A percentile compares a stretch with the other conserved stretches of the same genome.
Conservation (phyloP, 805 yeast genomes). For the Kregervanrija pseudodelftensis region DNA sequence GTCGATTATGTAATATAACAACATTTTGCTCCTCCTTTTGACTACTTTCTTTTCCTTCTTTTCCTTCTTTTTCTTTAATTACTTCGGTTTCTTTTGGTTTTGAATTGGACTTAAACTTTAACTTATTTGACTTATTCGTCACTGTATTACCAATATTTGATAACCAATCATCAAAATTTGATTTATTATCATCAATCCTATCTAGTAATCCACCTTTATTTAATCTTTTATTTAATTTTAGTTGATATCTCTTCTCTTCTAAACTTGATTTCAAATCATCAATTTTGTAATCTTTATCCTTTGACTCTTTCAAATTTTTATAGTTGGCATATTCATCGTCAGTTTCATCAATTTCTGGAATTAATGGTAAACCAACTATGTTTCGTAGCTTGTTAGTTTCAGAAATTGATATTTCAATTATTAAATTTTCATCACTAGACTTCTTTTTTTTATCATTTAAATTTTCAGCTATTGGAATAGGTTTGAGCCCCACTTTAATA, state of each 20-base stretch:
- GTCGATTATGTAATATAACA: slow-evolving; percentile 36
- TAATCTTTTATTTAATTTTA: slow-evolving; percentile 17
- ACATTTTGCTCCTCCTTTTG: slow-evolving; percentile 26
- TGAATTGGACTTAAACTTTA: neutral
- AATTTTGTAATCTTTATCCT: slow-evolving; percentile 26
- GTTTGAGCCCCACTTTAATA: slow-evolving; percentile 34
- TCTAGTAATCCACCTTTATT: slow-evolving; percentile 22
- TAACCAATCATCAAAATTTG: slow-evolving; percentile 30
- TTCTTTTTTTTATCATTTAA: slow-evolving; percentile 19
- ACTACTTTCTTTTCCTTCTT: slow-evolving; percentile 6
- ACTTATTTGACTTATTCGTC: slow-evolving; percentile 3
- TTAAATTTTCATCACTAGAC: slow-evolving; percentile 12
- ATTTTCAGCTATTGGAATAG: slow-evolving; percentile 32
- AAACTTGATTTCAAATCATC: slow-evolving; percentile 14
- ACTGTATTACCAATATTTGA: slow-evolving; percentile 20
- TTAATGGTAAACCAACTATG: slow-evolving; percentile 36
- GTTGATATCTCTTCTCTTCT: slow-evolving; percentile 10
- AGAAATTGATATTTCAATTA: slow-evolving; percentile 26
- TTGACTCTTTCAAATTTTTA: slow-evolving; percentile 26
- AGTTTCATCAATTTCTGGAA: slow-evolving; percentile 34
- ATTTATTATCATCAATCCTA: slow-evolving; percentile 21
- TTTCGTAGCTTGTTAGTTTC: slow-evolving; percentile 41
- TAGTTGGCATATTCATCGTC: slow-evolving; percentile 32
- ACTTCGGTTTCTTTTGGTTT: slow-evolving; percentile 1
- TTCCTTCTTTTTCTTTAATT: slow-evolving; percentile 5